Evolutionary conservation across 768 basidiomycete species (phyloP).

Genomic region (Podaxis pistillaris): DNA sequence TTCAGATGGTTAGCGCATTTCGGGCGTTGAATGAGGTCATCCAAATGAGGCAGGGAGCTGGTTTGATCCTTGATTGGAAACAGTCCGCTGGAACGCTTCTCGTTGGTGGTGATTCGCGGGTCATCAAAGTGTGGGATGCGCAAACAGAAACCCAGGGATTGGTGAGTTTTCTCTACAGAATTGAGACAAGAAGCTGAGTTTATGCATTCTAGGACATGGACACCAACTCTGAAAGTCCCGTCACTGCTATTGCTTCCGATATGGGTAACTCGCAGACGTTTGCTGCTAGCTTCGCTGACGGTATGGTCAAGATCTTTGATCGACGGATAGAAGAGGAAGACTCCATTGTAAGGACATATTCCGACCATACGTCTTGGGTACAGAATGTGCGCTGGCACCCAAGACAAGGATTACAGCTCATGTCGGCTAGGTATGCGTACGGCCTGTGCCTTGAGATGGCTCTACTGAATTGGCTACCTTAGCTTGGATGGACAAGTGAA

Average conservation of each 20-base stretch:
- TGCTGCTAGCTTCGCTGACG: constrained; percentile 91
- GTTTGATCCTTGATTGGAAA: constrained; percentile 92
- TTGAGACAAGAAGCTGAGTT: constrained; percentile 3
- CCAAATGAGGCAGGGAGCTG: constrained; percentile 72
- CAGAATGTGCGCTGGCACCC: constrained; percentile 89
- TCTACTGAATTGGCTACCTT: constrained; percentile 5
- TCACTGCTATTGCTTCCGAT: constrained; percentile 84
- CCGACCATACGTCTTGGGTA: constrained; percentile 82
- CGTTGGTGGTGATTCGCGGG: constrained; percentile 88
- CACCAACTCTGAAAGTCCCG: constrained; percentile 86
- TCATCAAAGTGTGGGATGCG: constrained; percentile 94
- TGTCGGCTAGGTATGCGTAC: constrained; percentile 74
- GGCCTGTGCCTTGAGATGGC: not conserved
- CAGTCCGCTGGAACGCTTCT: constrained; percentile 82
- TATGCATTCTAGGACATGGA: constrained; percentile 66
- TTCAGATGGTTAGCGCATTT: constrained; percentile 95
- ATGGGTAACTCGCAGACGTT: constrained; percentile 74
- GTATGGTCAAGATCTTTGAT: constrained; percentile 87
- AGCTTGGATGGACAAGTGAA: constrained; percentile 90
- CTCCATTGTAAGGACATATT: constrained; percentile 75
- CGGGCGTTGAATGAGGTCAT: constrained; percentile 80
- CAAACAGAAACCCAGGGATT: constrained; percentile 77
- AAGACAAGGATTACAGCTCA: constrained; percentile 60
- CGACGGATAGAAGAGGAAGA: constrained; percentile 82
- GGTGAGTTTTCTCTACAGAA: constrained; percentile 41